Evolutionary conservation across 176 grass and related monocot genomes (phyloP).

Genomic region (Ensete ventricosum): DNA sequence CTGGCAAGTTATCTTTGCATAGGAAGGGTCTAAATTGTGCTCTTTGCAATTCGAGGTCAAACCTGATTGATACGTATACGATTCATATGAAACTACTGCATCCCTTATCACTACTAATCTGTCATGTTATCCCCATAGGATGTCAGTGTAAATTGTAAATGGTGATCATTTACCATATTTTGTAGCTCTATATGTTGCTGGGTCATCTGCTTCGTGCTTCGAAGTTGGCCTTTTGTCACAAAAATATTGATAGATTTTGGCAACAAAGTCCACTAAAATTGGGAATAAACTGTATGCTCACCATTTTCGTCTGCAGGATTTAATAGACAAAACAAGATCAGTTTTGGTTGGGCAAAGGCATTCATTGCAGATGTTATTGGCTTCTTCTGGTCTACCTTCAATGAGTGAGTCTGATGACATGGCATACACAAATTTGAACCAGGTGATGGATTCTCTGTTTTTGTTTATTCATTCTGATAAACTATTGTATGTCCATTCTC

Average conservation of each 20-base stretch:
- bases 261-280: not conserved
- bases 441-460: constrained; percentile 25
- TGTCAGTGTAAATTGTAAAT: too few relatives aligned
- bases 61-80: too few relatives aligned
- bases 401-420: constrained; percentile 46
- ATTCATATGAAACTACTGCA: too few relatives aligned
- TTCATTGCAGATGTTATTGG: constrained; percentile 43
- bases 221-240: not conserved
- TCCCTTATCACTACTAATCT: too few relatives aligned
- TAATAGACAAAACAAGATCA: constrained; percentile 62
- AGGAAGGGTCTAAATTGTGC: too few relatives aligned
- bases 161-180: too few relatives aligned
- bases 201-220: too few relatives aligned
- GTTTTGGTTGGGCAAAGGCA: constrained; percentile 50
- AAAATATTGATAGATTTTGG: not conserved
- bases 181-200: not conserved
- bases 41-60: too few relatives aligned
- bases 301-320: constrained; percentile 27
- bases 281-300: not conserved
- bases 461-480: not conserved
- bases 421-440: constrained; percentile 43
- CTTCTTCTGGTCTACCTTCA: constrained; percentile 51
- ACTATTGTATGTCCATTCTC: not conserved
- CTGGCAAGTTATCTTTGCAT: too few relatives aligned
- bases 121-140: too few relatives aligned